Evolutionary conservation across 495 filamentous ascomycete species (phyloP).

Genomic region (Xylaria nigripes): DNA sequence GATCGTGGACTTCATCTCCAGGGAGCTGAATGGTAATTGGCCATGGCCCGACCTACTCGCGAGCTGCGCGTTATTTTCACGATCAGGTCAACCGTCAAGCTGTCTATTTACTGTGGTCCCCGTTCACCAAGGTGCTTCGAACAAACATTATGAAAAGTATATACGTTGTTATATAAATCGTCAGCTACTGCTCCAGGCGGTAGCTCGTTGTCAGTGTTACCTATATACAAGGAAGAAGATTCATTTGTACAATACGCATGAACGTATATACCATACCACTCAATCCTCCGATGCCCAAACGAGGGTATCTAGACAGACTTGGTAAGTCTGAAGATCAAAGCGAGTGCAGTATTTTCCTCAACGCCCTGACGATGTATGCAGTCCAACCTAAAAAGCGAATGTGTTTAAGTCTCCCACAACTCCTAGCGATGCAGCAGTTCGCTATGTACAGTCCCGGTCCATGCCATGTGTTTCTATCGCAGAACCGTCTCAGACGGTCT

Average conservation of each 20-base stretch:
- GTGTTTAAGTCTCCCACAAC: not conserved
- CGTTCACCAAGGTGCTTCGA: too few relatives aligned
- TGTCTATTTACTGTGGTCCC: too few relatives aligned
- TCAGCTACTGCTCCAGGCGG: too few relatives aligned
- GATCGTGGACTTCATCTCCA: too few relatives aligned
- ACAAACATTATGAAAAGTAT: too few relatives aligned
- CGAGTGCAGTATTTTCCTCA: not conserved
- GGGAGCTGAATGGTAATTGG: too few relatives aligned
- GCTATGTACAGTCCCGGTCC: not conserved
- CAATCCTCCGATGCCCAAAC: not conserved
- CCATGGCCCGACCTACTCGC: too few relatives aligned
- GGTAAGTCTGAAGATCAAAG: not conserved
- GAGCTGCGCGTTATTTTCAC: too few relatives aligned
- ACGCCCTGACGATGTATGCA: not conserved
- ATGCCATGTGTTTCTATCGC: not conserved
- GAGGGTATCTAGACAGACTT: not conserved
- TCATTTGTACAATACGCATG: not conserved
- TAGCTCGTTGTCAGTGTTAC: not conserved
- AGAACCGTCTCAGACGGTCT: conserved; percentile 4
- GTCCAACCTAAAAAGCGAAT: conserved; percentile 2
- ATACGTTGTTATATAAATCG: too few relatives aligned
- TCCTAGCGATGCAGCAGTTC: conserved; percentile 3
- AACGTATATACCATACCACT: not conserved
- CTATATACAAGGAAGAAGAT: conserved; percentile 6
- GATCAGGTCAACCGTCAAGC: too few relatives aligned